These are phyloP conservation scores for Rhizophora mangle DNA, from an alignment of 345 rosid species.

Conservation along the genomic window DNA sequence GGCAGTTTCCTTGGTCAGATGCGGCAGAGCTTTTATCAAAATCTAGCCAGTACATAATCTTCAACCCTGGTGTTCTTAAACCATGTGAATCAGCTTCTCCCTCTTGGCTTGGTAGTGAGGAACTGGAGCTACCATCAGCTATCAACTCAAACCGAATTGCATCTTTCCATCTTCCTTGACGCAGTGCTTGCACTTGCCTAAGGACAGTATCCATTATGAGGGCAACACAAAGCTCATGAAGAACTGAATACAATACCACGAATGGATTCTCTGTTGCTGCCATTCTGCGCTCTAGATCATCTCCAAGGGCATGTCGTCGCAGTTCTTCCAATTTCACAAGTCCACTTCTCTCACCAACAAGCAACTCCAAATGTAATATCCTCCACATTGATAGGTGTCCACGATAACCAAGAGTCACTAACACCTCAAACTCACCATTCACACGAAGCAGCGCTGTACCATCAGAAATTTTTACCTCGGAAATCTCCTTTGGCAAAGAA, in stretches of 20 bases:
- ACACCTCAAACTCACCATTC: slow-evolving; percentile 86
- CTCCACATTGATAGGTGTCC: slow-evolving; percentile 96
- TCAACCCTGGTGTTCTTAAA: slow-evolving; percentile 81
- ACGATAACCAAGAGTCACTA: slow-evolving; percentile 97
- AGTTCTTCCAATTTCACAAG: slow-evolving; percentile 65
- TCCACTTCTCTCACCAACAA: slow-evolving; percentile 92
- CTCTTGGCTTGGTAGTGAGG: slow-evolving; percentile 62
- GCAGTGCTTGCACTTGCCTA: slow-evolving; percentile 85
- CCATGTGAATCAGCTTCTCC: slow-evolving; percentile 78
- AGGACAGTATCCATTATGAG: slow-evolving; percentile 93
- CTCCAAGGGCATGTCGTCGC: slow-evolving; percentile 79
- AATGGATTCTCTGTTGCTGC: slow-evolving; percentile 86
- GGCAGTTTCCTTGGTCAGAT: slow-evolving; percentile 51
- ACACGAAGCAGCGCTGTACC: slow-evolving; percentile 78
- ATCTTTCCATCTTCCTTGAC: slow-evolving; percentile 95
- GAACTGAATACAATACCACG: slow-evolving; percentile 60
- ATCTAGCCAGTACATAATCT: slow-evolving; percentile 81
- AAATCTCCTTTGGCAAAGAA: slow-evolving; percentile 74
- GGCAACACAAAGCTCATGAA: slow-evolving; percentile 88
- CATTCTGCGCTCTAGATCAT: slow-evolving; percentile 97
- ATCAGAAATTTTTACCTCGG: slow-evolving; percentile 78
- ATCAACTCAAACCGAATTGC: slow-evolving; percentile 82
- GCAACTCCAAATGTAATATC: slow-evolving; percentile 92
- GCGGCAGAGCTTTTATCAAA: slow-evolving; percentile 53
- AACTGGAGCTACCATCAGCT: slow-evolving; percentile 56